Evolutionary conservation across 805 yeast genomes (phyloP).

Genomic region (Komagataella ulmi): DNA sequence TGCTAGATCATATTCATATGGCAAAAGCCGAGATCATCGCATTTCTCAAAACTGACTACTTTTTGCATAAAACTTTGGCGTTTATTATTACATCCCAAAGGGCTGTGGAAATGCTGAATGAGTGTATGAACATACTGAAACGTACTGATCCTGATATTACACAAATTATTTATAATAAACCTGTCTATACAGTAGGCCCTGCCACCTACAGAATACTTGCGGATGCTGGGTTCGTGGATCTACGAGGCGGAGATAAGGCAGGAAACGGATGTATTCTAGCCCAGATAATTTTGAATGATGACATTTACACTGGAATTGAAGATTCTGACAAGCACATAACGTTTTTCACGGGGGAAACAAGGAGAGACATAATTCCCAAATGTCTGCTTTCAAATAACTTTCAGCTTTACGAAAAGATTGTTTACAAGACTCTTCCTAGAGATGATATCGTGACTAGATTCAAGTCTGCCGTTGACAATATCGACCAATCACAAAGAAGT

Average conservation of each 20-base stretch:
- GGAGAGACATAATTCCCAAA: conserved; percentile 71
- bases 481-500: conserved; percentile 4
- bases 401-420: conserved; percentile 41
- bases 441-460: conserved; percentile 30
- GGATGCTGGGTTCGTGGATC: conserved; percentile 49
- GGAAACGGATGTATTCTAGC: conserved; percentile 74
- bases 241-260: conserved; percentile 62
- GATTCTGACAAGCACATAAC: conserved; percentile 25
- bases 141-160: conserved; percentile 8
- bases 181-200: conserved; percentile 84
- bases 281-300: conserved; percentile 37
- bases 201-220: conserved; percentile 55
- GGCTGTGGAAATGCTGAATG: conserved; percentile 70
- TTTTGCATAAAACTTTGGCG: conserved; percentile 26
- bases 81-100: conserved; percentile 81
- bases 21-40: conserved; percentile 29
- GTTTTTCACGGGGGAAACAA: conserved; percentile 76
- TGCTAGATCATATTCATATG: conserved; percentile 51
- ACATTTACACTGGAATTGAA: conserved; percentile 7
- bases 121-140: conserved; percentile 7
- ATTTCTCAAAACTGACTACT: conserved; percentile 29
- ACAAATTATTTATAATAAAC: conserved; percentile 26
- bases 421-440: conserved; percentile 53
- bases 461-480: conserved; percentile 3
- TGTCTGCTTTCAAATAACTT: conserved; percentile 31